Evolutionary conservation across 2,329 filamentous ascomycete species (phyloP), one percentile per base, ranked within the genome.

Genomic region (Dryadomyces quercus-mongolicae): DNA sequence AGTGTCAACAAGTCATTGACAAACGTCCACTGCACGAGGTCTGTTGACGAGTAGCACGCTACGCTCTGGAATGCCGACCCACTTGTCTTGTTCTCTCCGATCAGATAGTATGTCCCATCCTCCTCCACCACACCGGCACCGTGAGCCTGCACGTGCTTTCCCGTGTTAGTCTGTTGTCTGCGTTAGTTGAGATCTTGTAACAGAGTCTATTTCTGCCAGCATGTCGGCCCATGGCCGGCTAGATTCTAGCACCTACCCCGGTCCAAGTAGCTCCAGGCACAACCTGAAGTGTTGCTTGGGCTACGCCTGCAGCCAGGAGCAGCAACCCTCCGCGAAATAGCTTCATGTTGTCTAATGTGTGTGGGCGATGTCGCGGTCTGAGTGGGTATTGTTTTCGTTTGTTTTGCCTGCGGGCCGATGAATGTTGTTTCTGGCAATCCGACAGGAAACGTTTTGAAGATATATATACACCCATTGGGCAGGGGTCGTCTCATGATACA

Each of bases 61-160:
- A 86, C 70, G 51, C 81, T 81, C 58, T 81, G 78, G 65, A 86
- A 86, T 0, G 71, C 67, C 1, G 72, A 75, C 31, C 82, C 81
- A 20, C 76, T 67, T 0, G 81, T 78, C 64, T 86, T 85, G 68
- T 87, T 83, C 64, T 87, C 84, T 16, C 84, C 84, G 38, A 86
- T 77, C 68, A 82, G 75, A 67, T 86, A 87, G 69, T 80, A 87
- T 0, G 74, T 76, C 10, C 69, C 71, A 46, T 73, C 71, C 1
- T 78, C 76, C 60, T 78, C 70, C 61, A 84, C 75, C n/a, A 86
- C 71, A 44, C 81, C 81, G 1, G 76, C 79, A 2, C 83, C 83
- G 61, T 86, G 83, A 0, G 83, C 83, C 68, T 86, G 83, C 5
- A 86, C 69, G 59, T 84, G 81, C 21, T 74, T 49, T 44, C 56